These are phyloP conservation scores for Ampelomyces quisqualis DNA, from an alignment of 2,329 filamentous ascomycete genomes.

Conservation along the genomic window DNA sequence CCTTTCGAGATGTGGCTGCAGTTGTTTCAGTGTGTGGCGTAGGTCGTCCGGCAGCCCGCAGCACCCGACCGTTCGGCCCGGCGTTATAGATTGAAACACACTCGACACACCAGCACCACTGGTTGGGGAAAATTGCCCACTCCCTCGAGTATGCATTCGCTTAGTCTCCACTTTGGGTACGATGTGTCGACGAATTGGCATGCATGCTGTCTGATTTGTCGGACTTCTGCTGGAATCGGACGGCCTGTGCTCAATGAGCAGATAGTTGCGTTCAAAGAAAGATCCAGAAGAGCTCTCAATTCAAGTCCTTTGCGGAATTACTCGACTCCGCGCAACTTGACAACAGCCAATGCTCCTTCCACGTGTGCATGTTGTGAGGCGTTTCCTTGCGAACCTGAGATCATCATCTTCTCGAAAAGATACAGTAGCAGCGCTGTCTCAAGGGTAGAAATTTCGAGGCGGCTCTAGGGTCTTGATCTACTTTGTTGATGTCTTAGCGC, in stretches of 20 bases:
- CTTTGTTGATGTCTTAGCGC: conserved; percentile 23
- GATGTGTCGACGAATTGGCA: conserved; percentile 21
- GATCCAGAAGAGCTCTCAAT: conserved; percentile 18
- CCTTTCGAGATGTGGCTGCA: too few relatives aligned
- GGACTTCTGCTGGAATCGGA: conserved; percentile 20
- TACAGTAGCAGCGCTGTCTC: conserved; percentile 28
- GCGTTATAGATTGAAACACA: neutral
- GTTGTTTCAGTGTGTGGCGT: neutral
- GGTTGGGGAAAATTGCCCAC: too few relatives aligned
- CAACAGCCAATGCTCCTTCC: conserved; percentile 26
- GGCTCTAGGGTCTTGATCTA: conserved; percentile 15
- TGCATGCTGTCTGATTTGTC: conserved; percentile 23
- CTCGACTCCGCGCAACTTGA: conserved; percentile 24
- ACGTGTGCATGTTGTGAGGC: conserved; percentile 23
- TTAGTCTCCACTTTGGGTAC: conserved; percentile 37
- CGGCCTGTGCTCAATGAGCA: conserved; percentile 26
- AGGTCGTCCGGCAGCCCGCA: too few relatives aligned
- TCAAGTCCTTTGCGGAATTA: conserved; percentile 15
- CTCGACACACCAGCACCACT: neutral
- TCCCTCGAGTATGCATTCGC: conserved; percentile 30
- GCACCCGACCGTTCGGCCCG: neutral
- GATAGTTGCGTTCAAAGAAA: conserved; percentile 33
- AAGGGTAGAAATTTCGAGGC: conserved; percentile 18
- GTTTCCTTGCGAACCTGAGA: conserved; percentile 6
- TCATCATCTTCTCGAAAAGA: conserved; percentile 32